Evolutionary conservation across 2,329 filamentous ascomycete species (phyloP).

Genomic region (Calonectria leucothoes): DNA sequence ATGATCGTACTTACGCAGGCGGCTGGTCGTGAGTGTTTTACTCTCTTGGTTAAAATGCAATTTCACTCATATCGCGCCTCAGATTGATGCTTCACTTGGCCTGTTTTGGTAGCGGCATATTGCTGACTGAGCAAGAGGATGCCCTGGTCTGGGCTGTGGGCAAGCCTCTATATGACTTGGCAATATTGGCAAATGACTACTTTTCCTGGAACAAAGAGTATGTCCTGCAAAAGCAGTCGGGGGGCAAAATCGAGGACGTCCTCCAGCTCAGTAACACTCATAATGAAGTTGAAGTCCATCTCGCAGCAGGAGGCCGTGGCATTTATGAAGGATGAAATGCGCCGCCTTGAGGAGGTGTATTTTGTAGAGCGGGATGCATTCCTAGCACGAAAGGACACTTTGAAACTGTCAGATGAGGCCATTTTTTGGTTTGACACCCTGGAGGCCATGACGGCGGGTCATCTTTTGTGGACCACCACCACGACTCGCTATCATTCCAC

Average conservation of each 20-base stretch:
- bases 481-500: background rate
- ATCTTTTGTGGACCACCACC: background rate
- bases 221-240: background rate
- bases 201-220: background rate
- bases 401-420: background rate
- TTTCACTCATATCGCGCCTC: background rate
- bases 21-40: too few species aligned
- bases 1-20: too few species aligned
- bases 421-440: background rate
- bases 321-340: background rate
- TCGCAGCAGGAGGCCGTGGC: background rate
- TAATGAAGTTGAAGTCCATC: background rate
- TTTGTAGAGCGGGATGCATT: background rate
- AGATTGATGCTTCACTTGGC: background rate
- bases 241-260: background rate
- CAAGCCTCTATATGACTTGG: background rate
- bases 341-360: background rate
- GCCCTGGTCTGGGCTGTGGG: background rate
- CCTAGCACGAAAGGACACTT: background rate
- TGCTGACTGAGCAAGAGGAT: background rate
- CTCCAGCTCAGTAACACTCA: background rate
- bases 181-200: background rate
- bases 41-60: too few species aligned
- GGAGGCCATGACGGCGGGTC: background rate
- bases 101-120: background rate